Percentiles rank a stretch among this genome's conserved stretches.
Evolutionary conservation across 1,284 basidiomycete genomes (phyloP).

Genomic region (Amylostereum areolatum): DNA sequence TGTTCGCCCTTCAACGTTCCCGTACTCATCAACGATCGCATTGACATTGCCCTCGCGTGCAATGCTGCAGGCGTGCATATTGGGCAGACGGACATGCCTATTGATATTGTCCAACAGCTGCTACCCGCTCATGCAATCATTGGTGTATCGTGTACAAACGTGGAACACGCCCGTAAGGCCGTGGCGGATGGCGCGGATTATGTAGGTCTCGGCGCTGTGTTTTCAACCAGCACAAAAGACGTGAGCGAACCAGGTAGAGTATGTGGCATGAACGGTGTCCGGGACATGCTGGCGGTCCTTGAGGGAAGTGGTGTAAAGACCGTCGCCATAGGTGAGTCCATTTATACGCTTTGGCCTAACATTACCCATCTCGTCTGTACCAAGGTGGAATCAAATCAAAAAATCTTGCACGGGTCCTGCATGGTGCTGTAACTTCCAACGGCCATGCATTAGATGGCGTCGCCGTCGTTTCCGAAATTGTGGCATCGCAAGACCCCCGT

Average conservation of each 20-base stretch:
- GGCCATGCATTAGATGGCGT: slow-evolving; percentile 70
- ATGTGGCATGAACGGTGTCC: slow-evolving; percentile 62
- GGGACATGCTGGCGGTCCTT: slow-evolving; percentile 57
- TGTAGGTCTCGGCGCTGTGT: slow-evolving; percentile 81
- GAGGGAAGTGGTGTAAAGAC: slow-evolving; percentile 60
- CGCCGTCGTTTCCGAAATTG: slow-evolving; percentile 89
- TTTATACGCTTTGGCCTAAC: neutral
- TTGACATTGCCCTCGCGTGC: slow-evolving; percentile 82
- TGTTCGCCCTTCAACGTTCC: slow-evolving; percentile 82
- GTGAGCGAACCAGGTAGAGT: slow-evolving; percentile 42
- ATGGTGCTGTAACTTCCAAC: slow-evolving; percentile 59
- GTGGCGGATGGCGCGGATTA: slow-evolving; percentile 70
- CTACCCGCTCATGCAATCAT: slow-evolving; percentile 72
- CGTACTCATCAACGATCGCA: slow-evolving; percentile 87
- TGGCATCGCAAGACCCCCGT: slow-evolving; percentile 60
- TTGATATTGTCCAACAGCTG: slow-evolving; percentile 61
- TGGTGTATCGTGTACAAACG: slow-evolving; percentile 76
- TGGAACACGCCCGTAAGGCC: slow-evolving; percentile 57
- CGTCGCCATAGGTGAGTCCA: slow-evolving; percentile 73
- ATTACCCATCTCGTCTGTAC: slow-evolving; percentile 2
- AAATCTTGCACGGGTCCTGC: slow-evolving; percentile 68
- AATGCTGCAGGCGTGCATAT: slow-evolving; percentile 82
- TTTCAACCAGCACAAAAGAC: slow-evolving; percentile 70
- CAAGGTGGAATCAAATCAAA: slow-evolving; percentile 78
- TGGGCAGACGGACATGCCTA: slow-evolving; percentile 87